These are phyloP conservation scores for Cercophora sp. DNA, from an alignment of 495 filamentous ascomycete species.

Conservation along the genomic window DNA sequence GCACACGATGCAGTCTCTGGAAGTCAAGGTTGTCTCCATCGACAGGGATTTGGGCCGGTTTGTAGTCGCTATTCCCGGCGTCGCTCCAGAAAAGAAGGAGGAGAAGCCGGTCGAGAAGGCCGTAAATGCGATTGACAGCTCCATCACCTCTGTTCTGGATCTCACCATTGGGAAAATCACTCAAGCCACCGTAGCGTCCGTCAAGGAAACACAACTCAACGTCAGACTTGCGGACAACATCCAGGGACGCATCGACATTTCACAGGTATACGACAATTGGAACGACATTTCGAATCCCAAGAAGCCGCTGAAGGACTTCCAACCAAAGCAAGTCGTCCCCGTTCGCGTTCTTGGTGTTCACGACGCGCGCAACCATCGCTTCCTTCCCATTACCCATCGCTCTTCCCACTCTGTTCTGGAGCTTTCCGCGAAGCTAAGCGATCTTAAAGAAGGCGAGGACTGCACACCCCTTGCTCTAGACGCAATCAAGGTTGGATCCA, in stretches of 20 bases:
- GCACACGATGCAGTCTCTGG: constrained; percentile 64
- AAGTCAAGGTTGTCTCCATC: constrained; percentile 63
- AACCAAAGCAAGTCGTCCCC: constrained; percentile 60
- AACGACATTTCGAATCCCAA: constrained; percentile 81
- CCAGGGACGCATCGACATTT: constrained; percentile 85
- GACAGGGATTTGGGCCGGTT: constrained; percentile 48
- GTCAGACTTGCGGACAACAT: constrained; percentile 85
- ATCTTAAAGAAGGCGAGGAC: constrained; percentile 42
- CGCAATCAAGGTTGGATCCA: constrained; percentile 66
- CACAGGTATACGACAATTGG: constrained; percentile 83
- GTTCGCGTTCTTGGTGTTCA: constrained; percentile 84
- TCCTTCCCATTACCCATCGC: constrained; percentile 85
- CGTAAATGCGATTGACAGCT: constrained; percentile 66
- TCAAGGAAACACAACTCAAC: constrained; percentile 89
- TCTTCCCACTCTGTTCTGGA: constrained; percentile 79
- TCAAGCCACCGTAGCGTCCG: constrained; percentile 70
- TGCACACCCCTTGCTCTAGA: constrained; percentile 63
- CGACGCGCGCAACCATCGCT: constrained; percentile 84
- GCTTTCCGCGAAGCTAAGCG: constrained; percentile 75
- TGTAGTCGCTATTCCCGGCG: constrained; percentile 34
- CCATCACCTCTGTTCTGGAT: constrained; percentile 61
- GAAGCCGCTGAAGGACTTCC: constrained; percentile 68
- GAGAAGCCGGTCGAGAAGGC: constrained; percentile 20
- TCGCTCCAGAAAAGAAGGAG: constrained; percentile 22
- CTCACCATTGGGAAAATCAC: constrained; percentile 69